Evolutionary conservation across 129 eudicot species (phyloP), one percentile per base, ranked within the genome.

Genomic region (Deinandra increscens): DNA sequence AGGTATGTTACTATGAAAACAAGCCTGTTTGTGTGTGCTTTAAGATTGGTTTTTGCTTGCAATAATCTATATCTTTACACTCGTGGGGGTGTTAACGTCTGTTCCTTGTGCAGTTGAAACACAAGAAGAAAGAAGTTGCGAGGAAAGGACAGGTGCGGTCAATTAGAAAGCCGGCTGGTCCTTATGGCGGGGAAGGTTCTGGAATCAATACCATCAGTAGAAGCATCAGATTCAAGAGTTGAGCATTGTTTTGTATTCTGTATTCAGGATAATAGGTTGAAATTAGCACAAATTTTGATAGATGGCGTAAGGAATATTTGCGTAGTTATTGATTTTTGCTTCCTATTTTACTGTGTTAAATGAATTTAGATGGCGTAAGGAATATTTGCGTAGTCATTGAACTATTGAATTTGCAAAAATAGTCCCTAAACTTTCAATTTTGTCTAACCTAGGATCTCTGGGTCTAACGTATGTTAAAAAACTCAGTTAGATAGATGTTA

Each of bases 161-260:
- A 2, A 29, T 71, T 29, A 83, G 64, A 80, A 81, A 63, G 73
- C 82, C 86, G 0, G 64, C 64, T 6, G 86, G 91, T 64, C 72
- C 86, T 0, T 92, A 92, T 22, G 91, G 88, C 45, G 96, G 98
- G 8, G 96, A 93, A 85, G 46, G 78, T 0, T 63, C 89, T 49
- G 98, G 98, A 76, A 92, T 92, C 71, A 92, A 86, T 66, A 72
- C 88, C 1, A 60, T 83, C 48, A 86, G 90, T 53, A 82, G 88
- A 15, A 86, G 95, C 41, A 66, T 79, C 80, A 80, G 94, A 79
- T 88, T 88, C 78, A 71, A 87, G 69, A 65, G 68, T 60, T 87
- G 68, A 65, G 12, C 45, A 19, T 10, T 67, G 70, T 15, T 37
- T 63, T 36, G 7, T 15, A 5, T 12, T 15, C 49, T 15, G 44